Conservation (phyloP, 208 protist species). For the Herpetomonas tarakana region DNA sequence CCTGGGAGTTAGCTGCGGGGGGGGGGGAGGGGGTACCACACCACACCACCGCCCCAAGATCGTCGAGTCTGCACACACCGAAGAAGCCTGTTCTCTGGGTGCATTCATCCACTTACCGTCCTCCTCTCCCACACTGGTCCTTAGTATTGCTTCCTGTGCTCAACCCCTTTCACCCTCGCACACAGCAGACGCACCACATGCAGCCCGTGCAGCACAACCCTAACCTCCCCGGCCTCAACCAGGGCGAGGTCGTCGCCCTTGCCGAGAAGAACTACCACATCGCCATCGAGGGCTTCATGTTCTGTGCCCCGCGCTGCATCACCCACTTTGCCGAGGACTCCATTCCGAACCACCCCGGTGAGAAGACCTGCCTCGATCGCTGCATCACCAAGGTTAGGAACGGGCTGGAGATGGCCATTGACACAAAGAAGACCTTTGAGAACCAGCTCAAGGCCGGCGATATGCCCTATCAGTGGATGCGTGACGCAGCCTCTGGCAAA, state of each 20-base stretch:
- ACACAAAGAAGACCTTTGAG: constrained; percentile 65
- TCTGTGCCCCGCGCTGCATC: constrained; percentile 57
- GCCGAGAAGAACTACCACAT: constrained; percentile 65
- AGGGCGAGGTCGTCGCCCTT: constrained; percentile 58
- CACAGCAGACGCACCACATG: too few species aligned
- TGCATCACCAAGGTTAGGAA: constrained; percentile 67
- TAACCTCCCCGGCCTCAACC: constrained; percentile 45
- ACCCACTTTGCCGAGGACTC: constrained; percentile 79
- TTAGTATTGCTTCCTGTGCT: too few species aligned
- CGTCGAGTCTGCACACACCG: too few species aligned
- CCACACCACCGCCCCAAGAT: too few species aligned
- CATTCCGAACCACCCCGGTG: constrained; percentile 76
- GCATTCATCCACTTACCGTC: too few species aligned
- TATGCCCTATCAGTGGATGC: constrained; percentile 85
- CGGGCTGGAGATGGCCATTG: constrained; percentile 56
- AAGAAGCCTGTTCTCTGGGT: too few species aligned
- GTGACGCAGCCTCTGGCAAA: constrained; percentile 42
- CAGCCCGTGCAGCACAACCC: constrained; percentile 57
- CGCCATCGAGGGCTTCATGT: constrained; percentile 51
- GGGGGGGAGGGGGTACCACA: too few species aligned
- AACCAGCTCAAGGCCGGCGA: constrained; percentile 51
- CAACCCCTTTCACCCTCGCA: too few species aligned
- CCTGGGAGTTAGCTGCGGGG: too few species aligned
- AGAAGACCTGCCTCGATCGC: constrained; percentile 75
- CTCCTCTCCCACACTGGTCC: too few species aligned